Evolutionary conservation across 306 rosid genomes (phyloP).

Genomic region (Vigna radiata): DNA sequence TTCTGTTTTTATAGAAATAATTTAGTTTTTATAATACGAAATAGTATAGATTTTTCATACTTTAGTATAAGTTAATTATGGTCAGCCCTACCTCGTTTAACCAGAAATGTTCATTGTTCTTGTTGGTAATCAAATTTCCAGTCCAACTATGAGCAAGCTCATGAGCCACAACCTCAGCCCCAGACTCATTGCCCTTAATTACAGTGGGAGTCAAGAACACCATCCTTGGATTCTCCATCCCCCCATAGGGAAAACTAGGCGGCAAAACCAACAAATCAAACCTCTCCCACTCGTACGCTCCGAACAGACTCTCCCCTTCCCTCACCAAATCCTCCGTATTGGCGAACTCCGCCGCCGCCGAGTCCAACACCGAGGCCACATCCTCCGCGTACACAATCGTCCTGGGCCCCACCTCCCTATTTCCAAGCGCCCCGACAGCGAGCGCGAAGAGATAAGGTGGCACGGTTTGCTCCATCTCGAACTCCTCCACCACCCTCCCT

Average conservation of each 20-base stretch:
- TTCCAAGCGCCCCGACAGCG: slow-evolving; percentile 80
- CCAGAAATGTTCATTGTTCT: slow-evolving; percentile 93
- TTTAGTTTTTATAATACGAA: no score
- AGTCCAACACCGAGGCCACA: slow-evolving; percentile 58
- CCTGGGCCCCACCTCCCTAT: slow-evolving; percentile 84
- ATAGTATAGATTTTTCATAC: no score
- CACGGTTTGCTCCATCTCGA: slow-evolving; percentile 82
- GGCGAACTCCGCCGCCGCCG: slow-evolving; percentile 76
- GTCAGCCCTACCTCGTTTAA: slow-evolving; percentile 71
- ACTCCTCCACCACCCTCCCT: slow-evolving; percentile 88
- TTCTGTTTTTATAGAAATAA: no score
- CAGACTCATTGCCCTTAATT: slow-evolving; percentile 80
- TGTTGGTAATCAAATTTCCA: slow-evolving; percentile 93
- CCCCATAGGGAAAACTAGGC: slow-evolving; percentile 91
- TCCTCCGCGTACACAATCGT: slow-evolving; percentile 85
- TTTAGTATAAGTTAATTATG: no score
- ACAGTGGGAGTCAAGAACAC: slow-evolving; percentile 94
- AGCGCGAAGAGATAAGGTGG: slow-evolving; percentile 93
- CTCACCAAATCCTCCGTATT: slow-evolving; percentile 84
- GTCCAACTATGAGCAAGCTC: slow-evolving; percentile 99
- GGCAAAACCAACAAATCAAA: slow-evolving; percentile 91
- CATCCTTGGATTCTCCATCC: slow-evolving; percentile 98
- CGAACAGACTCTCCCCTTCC: slow-evolving; percentile 85
- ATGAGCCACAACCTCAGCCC: slow-evolving; percentile 92
- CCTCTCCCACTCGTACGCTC: slow-evolving; percentile 84